Conservation (phyloP, 129 eudicot species). For the Sambucus nigra region DNA sequence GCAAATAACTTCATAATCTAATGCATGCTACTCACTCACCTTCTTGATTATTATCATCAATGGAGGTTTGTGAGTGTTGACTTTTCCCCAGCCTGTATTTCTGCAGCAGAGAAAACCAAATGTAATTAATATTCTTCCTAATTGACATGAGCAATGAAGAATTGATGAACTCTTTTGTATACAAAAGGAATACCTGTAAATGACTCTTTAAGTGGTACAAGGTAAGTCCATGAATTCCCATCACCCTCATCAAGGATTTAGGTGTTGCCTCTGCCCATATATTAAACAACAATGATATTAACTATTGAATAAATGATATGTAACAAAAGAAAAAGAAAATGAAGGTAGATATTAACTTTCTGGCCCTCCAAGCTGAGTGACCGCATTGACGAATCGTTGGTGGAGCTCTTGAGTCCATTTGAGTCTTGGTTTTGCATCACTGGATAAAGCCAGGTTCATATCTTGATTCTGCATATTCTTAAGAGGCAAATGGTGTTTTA, state of each 20-base stretch:
- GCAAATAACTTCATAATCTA: background rate
- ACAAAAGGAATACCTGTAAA: conserved; percentile 47
- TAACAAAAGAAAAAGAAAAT: no score
- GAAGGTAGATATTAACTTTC: conserved; percentile 41
- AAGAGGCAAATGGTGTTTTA: conserved; percentile 38
- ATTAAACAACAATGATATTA: background rate
- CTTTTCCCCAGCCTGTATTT: conserved; percentile 80
- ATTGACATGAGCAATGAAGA: conserved; percentile 3
- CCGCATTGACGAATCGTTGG: conserved; percentile 64
- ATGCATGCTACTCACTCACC: conserved; percentile 24
- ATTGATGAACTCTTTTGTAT: background rate
- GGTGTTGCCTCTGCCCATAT: conserved; percentile 77
- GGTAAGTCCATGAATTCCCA: conserved; percentile 89
- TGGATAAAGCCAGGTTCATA: conserved; percentile 61
- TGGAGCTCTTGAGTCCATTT: conserved; percentile 94
- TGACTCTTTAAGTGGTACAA: conserved; percentile 96
- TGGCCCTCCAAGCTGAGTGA: conserved; percentile 76
- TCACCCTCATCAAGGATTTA: conserved; percentile 72
- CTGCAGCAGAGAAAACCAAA: conserved; percentile 33
- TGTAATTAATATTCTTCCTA: background rate
- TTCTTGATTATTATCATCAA: conserved; percentile 45
- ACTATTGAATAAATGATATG: no score
- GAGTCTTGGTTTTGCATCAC: conserved; percentile 90
- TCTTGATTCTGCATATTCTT: conserved; percentile 46
- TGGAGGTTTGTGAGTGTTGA: conserved; percentile 44